Evolutionary conservation across 1,139 yeast species (phyloP).

Genomic region (Pichia sp.): DNA sequence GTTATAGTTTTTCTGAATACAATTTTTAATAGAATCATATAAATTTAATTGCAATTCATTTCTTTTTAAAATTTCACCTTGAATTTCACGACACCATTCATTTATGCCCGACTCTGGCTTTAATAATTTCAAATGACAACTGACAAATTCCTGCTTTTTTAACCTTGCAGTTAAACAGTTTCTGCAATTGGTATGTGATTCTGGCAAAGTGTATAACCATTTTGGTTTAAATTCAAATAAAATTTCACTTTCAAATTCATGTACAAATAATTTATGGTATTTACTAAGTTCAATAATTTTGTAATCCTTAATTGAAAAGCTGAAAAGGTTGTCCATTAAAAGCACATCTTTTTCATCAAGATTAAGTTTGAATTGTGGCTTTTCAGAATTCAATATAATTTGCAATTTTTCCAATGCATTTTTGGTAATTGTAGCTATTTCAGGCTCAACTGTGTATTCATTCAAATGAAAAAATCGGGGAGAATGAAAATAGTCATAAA

Average conservation of each 20-base stretch:
- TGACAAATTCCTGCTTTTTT: slow-evolving; percentile 16
- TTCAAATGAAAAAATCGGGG: slow-evolving; percentile 12
- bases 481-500: slow-evolving; percentile 17
- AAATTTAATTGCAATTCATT: not conserved
- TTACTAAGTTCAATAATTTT: slow-evolving; percentile 19
- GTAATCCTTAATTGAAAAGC: not conserved
- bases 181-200: slow-evolving; percentile 21
- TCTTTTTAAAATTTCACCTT: slow-evolving; percentile 6
- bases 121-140: slow-evolving; percentile 22
- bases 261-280: slow-evolving; percentile 20
- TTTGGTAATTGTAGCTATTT: not conserved
- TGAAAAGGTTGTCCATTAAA: slow-evolving; percentile 24
- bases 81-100: slow-evolving; percentile 21
- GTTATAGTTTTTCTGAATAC: slow-evolving; percentile 10
- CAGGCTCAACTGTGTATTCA: slow-evolving; percentile 10
- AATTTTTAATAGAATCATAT: not conserved
- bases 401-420: slow-evolving; percentile 5
- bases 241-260: slow-evolving; percentile 2
- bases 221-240: slow-evolving; percentile 31
- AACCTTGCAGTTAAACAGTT: slow-evolving; percentile 24
- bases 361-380: slow-evolving; percentile 2
- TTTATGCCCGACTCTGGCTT: slow-evolving; percentile 7
- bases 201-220: slow-evolving; percentile 25
- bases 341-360: slow-evolving; percentile 17
- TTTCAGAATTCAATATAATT: not conserved